Evolutionary conservation across 2,329 filamentous ascomycete genomes (phyloP).

Genomic region (Cladophialophora bantiana): DNA sequence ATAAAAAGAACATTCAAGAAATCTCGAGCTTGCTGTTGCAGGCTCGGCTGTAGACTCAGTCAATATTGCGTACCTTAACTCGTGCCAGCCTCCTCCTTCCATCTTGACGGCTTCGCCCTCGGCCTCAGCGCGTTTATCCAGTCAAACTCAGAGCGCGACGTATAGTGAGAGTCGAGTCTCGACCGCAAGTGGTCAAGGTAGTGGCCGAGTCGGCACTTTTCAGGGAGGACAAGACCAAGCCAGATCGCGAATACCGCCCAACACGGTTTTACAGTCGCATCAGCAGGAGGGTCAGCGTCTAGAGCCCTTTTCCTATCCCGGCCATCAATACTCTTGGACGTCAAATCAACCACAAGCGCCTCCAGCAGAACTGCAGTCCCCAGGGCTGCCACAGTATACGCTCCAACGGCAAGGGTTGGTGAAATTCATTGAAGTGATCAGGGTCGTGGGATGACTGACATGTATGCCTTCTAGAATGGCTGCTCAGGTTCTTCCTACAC

Average conservation of each 20-base stretch:
- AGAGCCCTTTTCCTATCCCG: conserved; percentile 17
- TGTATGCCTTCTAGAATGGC: conserved; percentile 31
- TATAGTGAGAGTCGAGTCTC: conserved; percentile 27
- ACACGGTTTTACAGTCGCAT: conserved; percentile 22
- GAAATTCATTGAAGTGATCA: background rate
- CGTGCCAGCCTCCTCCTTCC: conserved; percentile 26
- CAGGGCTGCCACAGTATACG: conserved; percentile 21
- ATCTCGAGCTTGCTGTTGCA: conserved; percentile 36
- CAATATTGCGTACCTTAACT: conserved; percentile 36
- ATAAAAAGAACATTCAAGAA: conserved; percentile 13
- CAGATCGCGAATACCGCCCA: conserved; percentile 13
- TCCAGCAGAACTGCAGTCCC: conserved; percentile 13
- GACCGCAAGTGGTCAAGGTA: conserved; percentile 27
- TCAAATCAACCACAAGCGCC: conserved; percentile 9
- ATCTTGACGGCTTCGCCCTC: conserved; percentile 27
- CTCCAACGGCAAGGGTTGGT: conserved; percentile 33
- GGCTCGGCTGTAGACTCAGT: conserved; percentile 32
- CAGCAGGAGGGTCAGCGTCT: conserved; percentile 15
- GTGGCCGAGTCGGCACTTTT: conserved; percentile 16
- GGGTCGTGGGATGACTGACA: conserved; percentile 13
- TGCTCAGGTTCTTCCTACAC: conserved; percentile 31
- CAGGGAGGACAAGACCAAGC: conserved; percentile 19
- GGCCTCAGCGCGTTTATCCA: conserved; percentile 24
- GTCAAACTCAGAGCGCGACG: conserved; percentile 23
- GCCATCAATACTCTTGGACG: conserved; percentile 26